Percentiles rank a stretch among this genome's conserved stretches.
These are phyloP conservation scores for Clavaria fumosa DNA, from an alignment of 768 basidiomycete genomes.

Conservation along the genomic window DNA sequence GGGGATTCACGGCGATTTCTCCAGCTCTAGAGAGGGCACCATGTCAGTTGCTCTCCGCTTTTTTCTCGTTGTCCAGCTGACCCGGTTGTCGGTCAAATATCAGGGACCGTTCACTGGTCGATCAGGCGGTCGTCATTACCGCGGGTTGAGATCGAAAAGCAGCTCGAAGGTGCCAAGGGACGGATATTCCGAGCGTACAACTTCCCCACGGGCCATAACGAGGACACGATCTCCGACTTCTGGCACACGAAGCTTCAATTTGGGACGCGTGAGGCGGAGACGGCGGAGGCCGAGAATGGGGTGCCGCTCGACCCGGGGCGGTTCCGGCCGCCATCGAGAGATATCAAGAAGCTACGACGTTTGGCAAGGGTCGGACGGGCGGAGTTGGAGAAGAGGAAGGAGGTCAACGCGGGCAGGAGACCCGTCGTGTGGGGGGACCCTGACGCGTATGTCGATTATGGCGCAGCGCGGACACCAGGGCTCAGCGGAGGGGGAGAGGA, in stretches of 20 bases:
- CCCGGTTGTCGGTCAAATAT: too few species aligned
- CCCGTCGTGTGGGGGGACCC: conserved; percentile 30
- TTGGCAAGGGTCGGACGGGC: conserved; percentile 32
- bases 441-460: too few species aligned
- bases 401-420: conserved; percentile 26
- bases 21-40: too few species aligned
- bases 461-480: too few species aligned
- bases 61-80: too few species aligned
- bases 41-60: too few species aligned
- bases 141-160: conserved; percentile 21
- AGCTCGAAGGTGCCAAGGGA: conserved; percentile 19
- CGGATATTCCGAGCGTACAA: conserved; percentile 32
- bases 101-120: conserved; percentile 52
- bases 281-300: conserved; percentile 21
- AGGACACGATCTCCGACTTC: conserved; percentile 27
- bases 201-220: conserved; percentile 34
- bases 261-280: conserved; percentile 25
- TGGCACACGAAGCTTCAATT: too few species aligned
- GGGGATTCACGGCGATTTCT: conserved; percentile 25
- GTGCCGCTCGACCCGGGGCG: conserved; percentile 13
- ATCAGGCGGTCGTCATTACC: conserved; percentile 26
- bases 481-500: too few species aligned
- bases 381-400: conserved; percentile 23
- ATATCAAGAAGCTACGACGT: conserved; percentile 27
- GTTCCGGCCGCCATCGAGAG: conserved; percentile 22